A percentile compares a stretch with the other conserved stretches of the same genome.
These are phyloP conservation scores for Leccinum uliginosum DNA, from an alignment of 768 basidiomycete genomes.

Conservation along the genomic window DNA sequence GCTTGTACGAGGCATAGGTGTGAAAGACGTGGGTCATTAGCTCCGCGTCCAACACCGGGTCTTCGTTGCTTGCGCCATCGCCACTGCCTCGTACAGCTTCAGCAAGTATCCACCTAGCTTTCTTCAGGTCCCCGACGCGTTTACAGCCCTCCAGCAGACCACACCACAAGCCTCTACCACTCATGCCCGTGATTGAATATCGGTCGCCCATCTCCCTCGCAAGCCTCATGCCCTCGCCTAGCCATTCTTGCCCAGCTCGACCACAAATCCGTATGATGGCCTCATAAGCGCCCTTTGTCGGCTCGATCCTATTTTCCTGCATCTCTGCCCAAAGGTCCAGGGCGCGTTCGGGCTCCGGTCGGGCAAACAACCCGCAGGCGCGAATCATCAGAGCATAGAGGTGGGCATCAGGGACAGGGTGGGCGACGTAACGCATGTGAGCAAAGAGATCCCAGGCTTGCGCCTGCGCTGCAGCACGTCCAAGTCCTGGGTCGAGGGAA, in stretches of 20 bases:
- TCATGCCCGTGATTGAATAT: constrained; percentile 33
- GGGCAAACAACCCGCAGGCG: constrained; percentile 63
- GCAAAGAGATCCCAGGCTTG: constrained; percentile 93
- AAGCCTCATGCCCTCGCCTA: constrained; percentile 79
- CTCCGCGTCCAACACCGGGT: constrained; percentile 52
- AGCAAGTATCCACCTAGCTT: constrained; percentile 86
- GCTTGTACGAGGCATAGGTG: constrained; percentile 76
- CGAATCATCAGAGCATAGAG: constrained; percentile 86
- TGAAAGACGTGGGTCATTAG: constrained; percentile 84
- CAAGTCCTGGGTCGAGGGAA: constrained; percentile 21
- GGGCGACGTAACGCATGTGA: constrained; percentile 95
- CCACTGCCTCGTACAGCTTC: constrained; percentile 49
- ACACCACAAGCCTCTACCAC: constrained; percentile 63
- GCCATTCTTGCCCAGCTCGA: constrained; percentile 58
- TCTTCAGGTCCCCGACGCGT: constrained; percentile 73
- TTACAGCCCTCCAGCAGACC: constrained; percentile 91
- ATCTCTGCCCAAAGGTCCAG: constrained; percentile 93
- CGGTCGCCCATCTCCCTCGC: constrained; percentile 84
- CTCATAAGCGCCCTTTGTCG: constrained; percentile 69
- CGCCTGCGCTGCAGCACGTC: constrained; percentile 49
- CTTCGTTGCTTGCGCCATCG: constrained; percentile 18
- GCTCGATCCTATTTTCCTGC: constrained; percentile 66
- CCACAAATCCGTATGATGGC: constrained; percentile 83
- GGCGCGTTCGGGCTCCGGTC: constrained; percentile 83
- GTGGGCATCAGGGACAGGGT: constrained; percentile 67